phyloP scores from a whole-genome alignment of 2,329 filamentous ascomycete species.

The Ascocoryne sarcoides region DNA sequence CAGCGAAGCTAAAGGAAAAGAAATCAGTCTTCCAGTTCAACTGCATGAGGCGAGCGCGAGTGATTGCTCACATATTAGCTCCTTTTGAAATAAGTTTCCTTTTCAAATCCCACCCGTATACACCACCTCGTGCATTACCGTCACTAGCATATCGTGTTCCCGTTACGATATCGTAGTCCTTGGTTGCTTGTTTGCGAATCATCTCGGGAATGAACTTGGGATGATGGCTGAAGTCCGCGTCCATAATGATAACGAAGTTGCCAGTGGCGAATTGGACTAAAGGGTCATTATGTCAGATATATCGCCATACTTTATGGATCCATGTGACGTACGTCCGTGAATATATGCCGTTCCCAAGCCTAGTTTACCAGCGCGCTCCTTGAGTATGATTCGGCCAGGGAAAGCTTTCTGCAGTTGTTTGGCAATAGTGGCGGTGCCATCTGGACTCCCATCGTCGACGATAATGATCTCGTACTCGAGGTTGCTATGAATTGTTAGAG shows the following conservation, averaged over 20 bases:
- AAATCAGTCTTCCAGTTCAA: too few relatives aligned
- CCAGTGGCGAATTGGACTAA: constrained; percentile 71
- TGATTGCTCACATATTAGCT: constrained; percentile 65
- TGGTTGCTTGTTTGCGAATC: constrained; percentile 69
- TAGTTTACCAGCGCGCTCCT: constrained; percentile 70
- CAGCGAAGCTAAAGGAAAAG: too few relatives aligned
- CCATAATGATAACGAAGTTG: constrained; percentile 99
- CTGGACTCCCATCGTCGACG: constrained; percentile 94
- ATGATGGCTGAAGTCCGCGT: constrained; percentile 98
- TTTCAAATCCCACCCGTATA: constrained; percentile 96
- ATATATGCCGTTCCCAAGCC: constrained; percentile 27
- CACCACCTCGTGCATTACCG: constrained; percentile 78
- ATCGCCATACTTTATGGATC: constrained; percentile 1
- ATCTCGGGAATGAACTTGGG: constrained; percentile 97
- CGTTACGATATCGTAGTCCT: constrained; percentile 91
- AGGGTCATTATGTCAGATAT: constrained; percentile 1
- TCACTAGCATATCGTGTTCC: constrained; percentile 91
- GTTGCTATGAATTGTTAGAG: constrained; percentile 45
- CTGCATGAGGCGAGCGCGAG: too few relatives aligned
- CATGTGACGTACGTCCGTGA: constrained; percentile 56
- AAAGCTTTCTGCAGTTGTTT: constrained; percentile 85
- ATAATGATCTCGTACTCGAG: constrained; percentile 97
- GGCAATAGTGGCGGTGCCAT: constrained; percentile 87
- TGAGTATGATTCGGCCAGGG: constrained; percentile 68
- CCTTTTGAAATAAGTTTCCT: constrained; percentile 75